These are phyloP conservation scores for Curvularia sp. DNA, from an alignment of 2,329 filamentous ascomycete genomes.

Conservation along the genomic window DNA sequence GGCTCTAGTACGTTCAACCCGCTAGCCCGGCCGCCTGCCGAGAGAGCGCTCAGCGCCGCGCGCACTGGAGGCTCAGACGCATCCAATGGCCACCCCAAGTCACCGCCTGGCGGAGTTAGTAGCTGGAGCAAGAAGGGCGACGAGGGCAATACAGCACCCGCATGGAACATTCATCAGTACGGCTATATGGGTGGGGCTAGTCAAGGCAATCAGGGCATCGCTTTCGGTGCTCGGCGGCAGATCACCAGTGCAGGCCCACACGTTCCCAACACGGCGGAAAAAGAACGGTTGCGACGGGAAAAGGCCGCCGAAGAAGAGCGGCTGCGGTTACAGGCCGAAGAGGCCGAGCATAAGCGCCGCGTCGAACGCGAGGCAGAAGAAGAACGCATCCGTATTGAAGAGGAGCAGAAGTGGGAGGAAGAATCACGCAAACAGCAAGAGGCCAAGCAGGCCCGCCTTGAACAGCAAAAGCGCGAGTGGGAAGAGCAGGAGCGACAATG, in stretches of 20 bases:
- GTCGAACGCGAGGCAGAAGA: constrained; percentile 66
- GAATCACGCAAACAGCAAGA: constrained; percentile 67
- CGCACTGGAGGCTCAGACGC: constrained; percentile 62
- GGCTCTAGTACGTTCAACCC: constrained; percentile 57
- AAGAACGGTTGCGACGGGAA: constrained; percentile 72
- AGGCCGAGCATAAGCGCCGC: constrained; percentile 58
- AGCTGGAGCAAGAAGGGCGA: constrained; percentile 90
- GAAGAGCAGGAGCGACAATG: constrained; percentile 78
- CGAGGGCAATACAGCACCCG: constrained; percentile 80
- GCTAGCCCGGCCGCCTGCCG: constrained; percentile 44
- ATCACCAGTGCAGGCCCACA: constrained; percentile 83
- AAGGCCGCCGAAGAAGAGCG: constrained; percentile 63
- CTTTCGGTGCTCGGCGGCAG: constrained; percentile 89
- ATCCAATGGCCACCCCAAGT: constrained; percentile 57
- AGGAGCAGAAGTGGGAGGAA: constrained; percentile 72
- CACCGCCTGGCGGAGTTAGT: constrained; percentile 67
- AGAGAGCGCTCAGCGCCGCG: constrained; percentile 54
- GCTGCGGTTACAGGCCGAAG: constrained; percentile 58
- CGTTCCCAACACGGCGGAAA: constrained; percentile 83
- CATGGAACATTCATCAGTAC: constrained; percentile 99
- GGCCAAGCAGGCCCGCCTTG: constrained; percentile 64
- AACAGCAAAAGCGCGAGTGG: constrained; percentile 76
- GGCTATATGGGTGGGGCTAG: constrained; percentile 96
- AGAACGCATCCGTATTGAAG: constrained; percentile 65
- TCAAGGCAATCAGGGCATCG: constrained; percentile 92